These are phyloP conservation scores for Penicillium nucicola DNA, from an alignment of 495 filamentous ascomycete species.

Conservation along the genomic window DNA sequence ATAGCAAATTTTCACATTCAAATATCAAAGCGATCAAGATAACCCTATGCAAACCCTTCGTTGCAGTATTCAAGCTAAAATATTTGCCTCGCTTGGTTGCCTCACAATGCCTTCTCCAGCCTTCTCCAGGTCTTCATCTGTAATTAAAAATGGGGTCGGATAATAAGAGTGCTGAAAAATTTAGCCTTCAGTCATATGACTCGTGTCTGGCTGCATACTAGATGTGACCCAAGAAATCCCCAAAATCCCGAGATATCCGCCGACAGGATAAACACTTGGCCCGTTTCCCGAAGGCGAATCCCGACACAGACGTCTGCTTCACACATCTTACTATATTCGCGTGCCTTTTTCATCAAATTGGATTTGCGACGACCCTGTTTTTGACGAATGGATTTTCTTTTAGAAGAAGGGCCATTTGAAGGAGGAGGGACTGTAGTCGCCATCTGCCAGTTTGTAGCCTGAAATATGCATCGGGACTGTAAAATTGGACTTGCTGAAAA, in stretches of 20 bases:
- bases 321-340: slow-evolving; percentile 1
- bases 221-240: slow-evolving; percentile 7
- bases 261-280: slow-evolving; percentile 10
- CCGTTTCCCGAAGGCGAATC: slow-evolving; percentile 13
- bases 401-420: slow-evolving; percentile 5
- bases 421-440: background rate
- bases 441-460: background rate
- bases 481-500: slow-evolving; percentile 1
- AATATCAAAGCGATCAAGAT: no score
- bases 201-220: no score
- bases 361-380: slow-evolving; percentile 3
- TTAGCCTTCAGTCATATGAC: no score
- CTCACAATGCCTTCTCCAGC: no score
- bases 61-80: no score
- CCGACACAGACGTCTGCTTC: slow-evolving; percentile 5
- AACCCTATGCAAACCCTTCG: no score
- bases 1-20: no score
- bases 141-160: no score
- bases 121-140: no score
- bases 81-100: no score
- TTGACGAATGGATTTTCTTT: slow-evolving; percentile 5
- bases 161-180: no score
- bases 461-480: background rate
- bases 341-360: slow-evolving; percentile 6
- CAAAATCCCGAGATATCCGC: slow-evolving; percentile 15